phyloP scores from a whole-genome alignment of 2,329 filamentous ascomycete species.

The Apiospora sp. region DNA sequence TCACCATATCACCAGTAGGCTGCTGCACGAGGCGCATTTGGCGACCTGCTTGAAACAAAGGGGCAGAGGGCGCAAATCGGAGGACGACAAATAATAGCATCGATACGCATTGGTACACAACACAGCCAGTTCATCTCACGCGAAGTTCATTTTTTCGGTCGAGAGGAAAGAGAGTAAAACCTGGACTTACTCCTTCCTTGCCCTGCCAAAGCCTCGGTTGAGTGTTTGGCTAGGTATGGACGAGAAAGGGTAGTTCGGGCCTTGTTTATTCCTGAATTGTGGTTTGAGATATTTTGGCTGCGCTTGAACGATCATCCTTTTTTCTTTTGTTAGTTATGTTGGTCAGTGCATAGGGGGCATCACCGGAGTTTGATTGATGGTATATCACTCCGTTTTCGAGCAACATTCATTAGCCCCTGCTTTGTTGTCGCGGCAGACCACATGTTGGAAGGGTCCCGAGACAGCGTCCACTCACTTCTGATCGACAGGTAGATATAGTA shows the following conservation, averaged over 20 bases:
- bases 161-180: slow-evolving; percentile 15
- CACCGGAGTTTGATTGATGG: background rate
- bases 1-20: background rate
- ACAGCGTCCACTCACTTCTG: background rate
- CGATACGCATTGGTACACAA: too few relatives aligned
- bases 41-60: background rate
- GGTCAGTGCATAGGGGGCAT: background rate
- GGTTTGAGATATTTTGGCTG: background rate
- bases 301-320: slow-evolving; percentile 7
- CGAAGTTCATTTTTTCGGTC: background rate
- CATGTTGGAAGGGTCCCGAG: background rate
- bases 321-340: background rate
- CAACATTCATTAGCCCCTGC: background rate
- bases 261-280: background rate
- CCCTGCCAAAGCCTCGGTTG: background rate
- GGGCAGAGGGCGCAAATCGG: background rate
- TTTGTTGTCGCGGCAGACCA: background rate
- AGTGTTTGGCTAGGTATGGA: background rate
- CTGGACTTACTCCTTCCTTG: background rate
- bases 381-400: background rate
- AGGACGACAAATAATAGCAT: too few relatives aligned
- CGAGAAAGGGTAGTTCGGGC: background rate
- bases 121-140: background rate
- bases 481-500: background rate
- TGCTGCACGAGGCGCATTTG: background rate